These are phyloP conservation scores for Trichoderma brevicompactum DNA, from an alignment of 2,329 filamentous ascomycete species.

Conservation along the genomic window DNA sequence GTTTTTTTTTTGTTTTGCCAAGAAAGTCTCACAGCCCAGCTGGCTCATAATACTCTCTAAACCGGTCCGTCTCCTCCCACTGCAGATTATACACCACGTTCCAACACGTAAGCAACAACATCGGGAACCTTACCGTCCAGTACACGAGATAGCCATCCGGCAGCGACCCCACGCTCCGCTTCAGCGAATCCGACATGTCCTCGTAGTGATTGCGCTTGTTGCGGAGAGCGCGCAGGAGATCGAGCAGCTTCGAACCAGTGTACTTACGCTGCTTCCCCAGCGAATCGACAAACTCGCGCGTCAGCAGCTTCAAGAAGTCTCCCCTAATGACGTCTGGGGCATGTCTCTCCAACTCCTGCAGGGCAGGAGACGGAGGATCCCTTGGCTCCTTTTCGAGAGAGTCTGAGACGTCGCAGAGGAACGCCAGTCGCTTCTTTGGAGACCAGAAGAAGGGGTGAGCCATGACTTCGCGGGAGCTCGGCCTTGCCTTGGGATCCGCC, in stretches of 20 bases:
- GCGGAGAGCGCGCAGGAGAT: slow-evolving; percentile 82
- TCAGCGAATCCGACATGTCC: slow-evolving; percentile 85
- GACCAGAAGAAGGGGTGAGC: slow-evolving; percentile 98
- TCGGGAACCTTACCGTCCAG: slow-evolving; percentile 81
- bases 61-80: slow-evolving; percentile 67
- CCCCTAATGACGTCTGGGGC: slow-evolving; percentile 61
- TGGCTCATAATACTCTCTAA: slow-evolving; percentile 71
- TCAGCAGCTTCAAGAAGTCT: slow-evolving; percentile 79
- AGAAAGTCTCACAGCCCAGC: slow-evolving; percentile 40
- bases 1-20: background rate
- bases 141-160: slow-evolving; percentile 83
- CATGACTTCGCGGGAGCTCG: slow-evolving; percentile 78
- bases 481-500: slow-evolving; percentile 60
- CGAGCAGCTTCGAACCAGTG: slow-evolving; percentile 79
- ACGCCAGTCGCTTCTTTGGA: slow-evolving; percentile 82
- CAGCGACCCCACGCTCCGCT: slow-evolving; percentile 68
- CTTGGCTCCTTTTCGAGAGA: slow-evolving; percentile 92
- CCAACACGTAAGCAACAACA: slow-evolving; percentile 78
- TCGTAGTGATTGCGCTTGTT: slow-evolving; percentile 99
- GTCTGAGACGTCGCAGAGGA: slow-evolving; percentile 95
- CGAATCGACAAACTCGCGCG: slow-evolving; percentile 82
- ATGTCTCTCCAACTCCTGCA: slow-evolving; percentile 62
- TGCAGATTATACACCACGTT: slow-evolving; percentile 70
- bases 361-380: slow-evolving; percentile 73
- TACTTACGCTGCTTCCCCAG: slow-evolving; percentile 96